phyloP scores from a whole-genome alignment of 768 basidiomycete species.

The Suillus plorans region DNA sequence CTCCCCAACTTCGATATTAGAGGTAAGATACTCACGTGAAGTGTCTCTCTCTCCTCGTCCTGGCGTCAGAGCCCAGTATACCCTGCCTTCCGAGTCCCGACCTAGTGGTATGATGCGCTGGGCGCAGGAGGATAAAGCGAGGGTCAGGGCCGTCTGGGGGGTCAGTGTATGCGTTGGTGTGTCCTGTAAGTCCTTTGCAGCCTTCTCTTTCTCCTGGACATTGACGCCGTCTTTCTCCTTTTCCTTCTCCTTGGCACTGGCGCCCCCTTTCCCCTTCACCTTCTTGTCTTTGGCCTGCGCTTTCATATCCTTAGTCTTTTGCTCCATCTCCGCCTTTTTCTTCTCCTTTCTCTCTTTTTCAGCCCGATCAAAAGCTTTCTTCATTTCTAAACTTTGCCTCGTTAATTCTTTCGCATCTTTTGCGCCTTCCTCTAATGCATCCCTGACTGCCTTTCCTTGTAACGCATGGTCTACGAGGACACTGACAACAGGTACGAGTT shows the following conservation, averaged over 20 bases:
- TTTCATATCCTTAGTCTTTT: constrained; percentile 28
- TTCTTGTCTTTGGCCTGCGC: constrained; percentile 20
- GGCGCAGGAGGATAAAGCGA: constrained; percentile 44
- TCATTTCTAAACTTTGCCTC: constrained; percentile 39
- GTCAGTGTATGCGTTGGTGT: constrained; percentile 47
- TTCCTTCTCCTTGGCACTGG: constrained; percentile 32
- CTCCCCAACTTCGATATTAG: constrained; percentile 2
- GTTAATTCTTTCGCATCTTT: constrained; percentile 54
- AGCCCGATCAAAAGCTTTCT: constrained; percentile 26
- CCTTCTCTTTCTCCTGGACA: constrained; percentile 30
- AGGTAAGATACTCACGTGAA: constrained; percentile 33
- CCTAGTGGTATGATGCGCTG: constrained; percentile 65
- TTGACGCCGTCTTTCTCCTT: constrained; percentile 40
- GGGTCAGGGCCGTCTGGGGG: constrained; percentile 42
- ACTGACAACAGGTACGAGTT: constrained; percentile 65
- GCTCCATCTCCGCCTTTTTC: constrained; percentile 46
- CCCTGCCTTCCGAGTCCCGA: constrained; percentile 62
- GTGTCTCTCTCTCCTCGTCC: constrained; percentile 55
- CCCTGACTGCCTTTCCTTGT: constrained; percentile 46
- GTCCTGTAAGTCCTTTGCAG: constrained; percentile 7
- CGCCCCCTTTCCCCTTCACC: constrained; percentile 55
- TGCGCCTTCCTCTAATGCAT: constrained; percentile 60
- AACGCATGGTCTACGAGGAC: constrained; percentile 56
- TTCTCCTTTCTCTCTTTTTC: constrained; percentile 46
- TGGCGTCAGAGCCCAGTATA: constrained; percentile 68